A percentile compares a stretch with the other conserved stretches of the same genome.
phyloP scores from a whole-genome alignment of 2,329 filamentous ascomycete species.

The Xylariaceae sp. region DNA sequence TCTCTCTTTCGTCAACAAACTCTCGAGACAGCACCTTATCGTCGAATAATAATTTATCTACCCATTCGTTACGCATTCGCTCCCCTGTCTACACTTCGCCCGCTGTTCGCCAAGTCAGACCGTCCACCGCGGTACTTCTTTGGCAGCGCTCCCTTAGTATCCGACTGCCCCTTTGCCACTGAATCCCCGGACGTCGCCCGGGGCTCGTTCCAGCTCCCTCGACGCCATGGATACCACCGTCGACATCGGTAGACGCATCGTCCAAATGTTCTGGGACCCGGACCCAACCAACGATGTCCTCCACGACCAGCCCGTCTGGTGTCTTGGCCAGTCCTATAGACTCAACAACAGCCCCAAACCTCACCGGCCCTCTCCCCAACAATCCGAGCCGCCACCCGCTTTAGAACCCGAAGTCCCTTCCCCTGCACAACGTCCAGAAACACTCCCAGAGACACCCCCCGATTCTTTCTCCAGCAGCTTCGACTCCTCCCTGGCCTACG shows the following conservation, averaged over 20 bases:
- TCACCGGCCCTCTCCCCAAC: neutral
- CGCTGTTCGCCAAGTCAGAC: no score
- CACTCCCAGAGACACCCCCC: slow-evolving; percentile 41
- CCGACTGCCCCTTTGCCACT: no score
- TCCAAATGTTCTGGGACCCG: slow-evolving; percentile 91
- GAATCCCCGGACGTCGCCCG: neutral
- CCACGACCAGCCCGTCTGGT: slow-evolving; percentile 74
- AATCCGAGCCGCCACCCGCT: slow-evolving; percentile 4
- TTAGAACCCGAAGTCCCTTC: slow-evolving; percentile 8
- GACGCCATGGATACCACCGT: slow-evolving; percentile 45
- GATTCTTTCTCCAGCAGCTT: slow-evolving; percentile 49
- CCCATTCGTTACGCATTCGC: no score
- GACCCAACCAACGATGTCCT: slow-evolving; percentile 74
- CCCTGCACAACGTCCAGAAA: slow-evolving; percentile 18
- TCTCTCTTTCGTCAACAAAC: no score
- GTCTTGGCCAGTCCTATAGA: slow-evolving; percentile 58
- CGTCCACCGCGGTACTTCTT: no score
- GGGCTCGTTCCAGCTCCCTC: no score
- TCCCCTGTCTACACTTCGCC: no score
- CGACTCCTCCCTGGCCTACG: slow-evolving; percentile 48
- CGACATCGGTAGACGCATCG: slow-evolving; percentile 74
- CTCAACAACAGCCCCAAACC: slow-evolving; percentile 32
- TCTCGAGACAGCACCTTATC: no score
- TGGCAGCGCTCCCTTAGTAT: no score
- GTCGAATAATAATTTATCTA: no score